Conservation (phyloP, 2,329 filamentous ascomycete species). For the Calonectria crousiana region DNA sequence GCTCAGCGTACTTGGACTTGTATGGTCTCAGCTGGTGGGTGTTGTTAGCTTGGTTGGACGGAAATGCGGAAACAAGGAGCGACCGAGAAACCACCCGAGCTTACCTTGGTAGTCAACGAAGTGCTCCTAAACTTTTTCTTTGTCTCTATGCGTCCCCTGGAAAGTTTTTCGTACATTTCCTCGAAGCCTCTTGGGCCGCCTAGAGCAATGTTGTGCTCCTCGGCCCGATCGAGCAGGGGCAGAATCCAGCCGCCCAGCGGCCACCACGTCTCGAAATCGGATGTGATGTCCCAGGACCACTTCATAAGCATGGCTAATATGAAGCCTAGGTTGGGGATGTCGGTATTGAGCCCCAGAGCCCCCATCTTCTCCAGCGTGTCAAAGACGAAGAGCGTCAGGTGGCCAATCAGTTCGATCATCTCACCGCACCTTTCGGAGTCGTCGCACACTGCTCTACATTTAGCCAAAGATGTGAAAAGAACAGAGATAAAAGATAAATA, state of each 20-base stretch:
- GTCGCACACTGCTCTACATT: not conserved
- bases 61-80: not conserved
- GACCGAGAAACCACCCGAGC: not conserved
- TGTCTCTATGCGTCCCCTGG: not conserved
- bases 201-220: not conserved
- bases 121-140: not conserved
- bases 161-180: not conserved
- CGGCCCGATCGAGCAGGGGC: not conserved
- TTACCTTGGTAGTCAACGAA: not conserved
- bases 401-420: not conserved
- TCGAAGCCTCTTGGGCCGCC: not conserved
- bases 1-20: not conserved
- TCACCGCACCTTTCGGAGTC: not conserved
- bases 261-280: not conserved
- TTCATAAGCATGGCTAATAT: not conserved
- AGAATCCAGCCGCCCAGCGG: not conserved
- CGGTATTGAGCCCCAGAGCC: not conserved
- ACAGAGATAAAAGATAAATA: not conserved
- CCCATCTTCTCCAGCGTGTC: not conserved
- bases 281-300: not conserved
- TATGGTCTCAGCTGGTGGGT: not conserved
- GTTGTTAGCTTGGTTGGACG: not conserved
- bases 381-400: not conserved
- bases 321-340: not conserved
- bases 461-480: not conserved